A percentile compares a stretch with the other conserved stretches of the same genome.
Evolutionary conservation across 2,329 filamentous ascomycete species (phyloP).

Genomic region (Cercospora zeae-maydis): DNA sequence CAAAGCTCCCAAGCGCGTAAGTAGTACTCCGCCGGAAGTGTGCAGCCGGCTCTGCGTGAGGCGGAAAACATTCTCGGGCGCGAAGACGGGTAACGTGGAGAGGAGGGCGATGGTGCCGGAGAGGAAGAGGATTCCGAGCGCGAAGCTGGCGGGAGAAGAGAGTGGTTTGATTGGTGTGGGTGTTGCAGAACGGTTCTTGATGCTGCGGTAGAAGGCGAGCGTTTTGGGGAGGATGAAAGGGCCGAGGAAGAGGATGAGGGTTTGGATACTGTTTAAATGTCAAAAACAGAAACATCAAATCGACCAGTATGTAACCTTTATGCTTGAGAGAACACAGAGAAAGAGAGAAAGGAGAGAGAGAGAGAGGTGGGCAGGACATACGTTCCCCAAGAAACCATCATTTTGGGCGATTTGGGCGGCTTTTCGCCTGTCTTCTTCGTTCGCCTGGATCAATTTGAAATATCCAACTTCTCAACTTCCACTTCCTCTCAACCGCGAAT

Average conservation of each 20-base stretch:
- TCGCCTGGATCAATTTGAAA: too few species aligned
- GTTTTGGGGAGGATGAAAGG: conserved; percentile 67
- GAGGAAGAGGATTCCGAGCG: conserved; percentile 59
- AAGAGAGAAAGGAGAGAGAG: too few species aligned
- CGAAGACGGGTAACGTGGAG: conserved; percentile 63
- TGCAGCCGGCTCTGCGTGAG: conserved; percentile 76
- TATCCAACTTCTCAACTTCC: too few species aligned
- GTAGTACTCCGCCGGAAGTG: conserved; percentile 79
- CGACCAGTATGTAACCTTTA: too few species aligned
- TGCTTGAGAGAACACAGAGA: too few species aligned
- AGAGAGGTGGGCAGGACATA: too few species aligned
- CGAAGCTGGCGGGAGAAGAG: conserved; percentile 52
- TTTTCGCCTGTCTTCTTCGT: not conserved
- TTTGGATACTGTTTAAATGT: conserved; percentile 39
- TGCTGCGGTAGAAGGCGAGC: conserved; percentile 61
- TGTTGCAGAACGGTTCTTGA: conserved; percentile 38
- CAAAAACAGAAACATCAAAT: too few species aligned
- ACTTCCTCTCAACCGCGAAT: too few species aligned
- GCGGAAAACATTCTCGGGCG: conserved; percentile 77
- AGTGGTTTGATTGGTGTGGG: conserved; percentile 48
- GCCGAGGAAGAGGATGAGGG: conserved; percentile 56
- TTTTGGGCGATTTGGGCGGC: too few species aligned
- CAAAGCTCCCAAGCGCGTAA: conserved; percentile 65
- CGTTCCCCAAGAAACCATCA: conserved; percentile 20
- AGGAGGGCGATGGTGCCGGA: conserved; percentile 53